phyloP scores from a whole-genome alignment of 441 rosid genomes.

The Brassica balearica region DNA sequence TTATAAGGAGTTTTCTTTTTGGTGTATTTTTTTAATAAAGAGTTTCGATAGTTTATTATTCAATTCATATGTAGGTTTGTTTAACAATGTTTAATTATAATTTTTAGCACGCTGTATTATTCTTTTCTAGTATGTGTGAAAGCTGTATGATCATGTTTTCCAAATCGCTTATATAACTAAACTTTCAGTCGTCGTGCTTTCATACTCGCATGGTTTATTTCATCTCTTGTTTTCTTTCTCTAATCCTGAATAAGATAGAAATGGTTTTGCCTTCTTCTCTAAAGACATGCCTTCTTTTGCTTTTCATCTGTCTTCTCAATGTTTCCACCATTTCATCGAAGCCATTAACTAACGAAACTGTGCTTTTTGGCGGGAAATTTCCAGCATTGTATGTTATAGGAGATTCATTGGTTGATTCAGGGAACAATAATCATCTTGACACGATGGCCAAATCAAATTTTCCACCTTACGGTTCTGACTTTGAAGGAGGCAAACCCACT shows the following conservation, averaged over 20 bases:
- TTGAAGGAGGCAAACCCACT: constrained; percentile 52
- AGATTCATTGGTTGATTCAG: constrained; percentile 57
- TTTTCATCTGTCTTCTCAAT: constrained; percentile 15
- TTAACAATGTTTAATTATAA: constrained; percentile 11
- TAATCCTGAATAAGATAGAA: background rate
- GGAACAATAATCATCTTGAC: constrained; percentile 54
- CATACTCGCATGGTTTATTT: constrained; percentile 2
- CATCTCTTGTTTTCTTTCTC: background rate
- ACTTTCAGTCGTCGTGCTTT: background rate
- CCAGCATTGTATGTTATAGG: constrained; percentile 60
- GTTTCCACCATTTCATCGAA: constrained; percentile 16
- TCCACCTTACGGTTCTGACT: constrained; percentile 58
- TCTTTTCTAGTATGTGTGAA: background rate
- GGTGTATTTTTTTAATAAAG: background rate
- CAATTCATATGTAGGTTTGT: background rate
- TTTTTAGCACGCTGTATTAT: background rate
- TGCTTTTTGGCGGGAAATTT: constrained; percentile 34
- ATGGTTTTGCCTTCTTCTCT: constrained; percentile 9
- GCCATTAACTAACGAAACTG: constrained; percentile 17
- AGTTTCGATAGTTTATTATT: background rate
- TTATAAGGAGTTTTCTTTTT: too few species aligned
- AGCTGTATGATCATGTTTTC: constrained; percentile 10
- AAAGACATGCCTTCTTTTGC: constrained; percentile 5
- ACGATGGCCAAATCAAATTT: constrained; percentile 46
- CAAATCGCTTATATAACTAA: constrained; percentile 5